Evolutionary conservation across 2,329 filamentous ascomycete species (phyloP).

Genomic region (Aureobasidium sp.): DNA sequence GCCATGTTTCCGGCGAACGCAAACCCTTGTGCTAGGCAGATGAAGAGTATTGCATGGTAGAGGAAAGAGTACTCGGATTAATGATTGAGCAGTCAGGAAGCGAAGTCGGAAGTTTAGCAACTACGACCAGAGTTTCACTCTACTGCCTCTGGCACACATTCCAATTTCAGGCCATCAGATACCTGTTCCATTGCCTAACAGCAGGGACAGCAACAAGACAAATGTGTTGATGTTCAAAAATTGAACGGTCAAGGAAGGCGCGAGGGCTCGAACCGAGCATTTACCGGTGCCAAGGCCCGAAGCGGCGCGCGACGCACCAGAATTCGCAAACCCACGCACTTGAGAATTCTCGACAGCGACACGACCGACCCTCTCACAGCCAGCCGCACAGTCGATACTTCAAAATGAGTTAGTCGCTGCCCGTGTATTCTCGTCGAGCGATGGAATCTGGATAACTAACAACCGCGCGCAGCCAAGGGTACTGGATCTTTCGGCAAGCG

Average conservation of each 20-base stretch:
- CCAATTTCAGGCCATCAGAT: neutral
- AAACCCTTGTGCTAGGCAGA: too few species aligned
- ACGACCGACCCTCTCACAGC: conserved; percentile 12
- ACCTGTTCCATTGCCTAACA: neutral
- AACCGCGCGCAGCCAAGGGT: conserved; percentile 52
- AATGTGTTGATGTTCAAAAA: neutral
- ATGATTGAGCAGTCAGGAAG: neutral
- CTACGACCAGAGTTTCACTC: neutral
- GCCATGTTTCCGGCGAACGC: too few species aligned
- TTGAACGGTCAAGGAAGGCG: neutral
- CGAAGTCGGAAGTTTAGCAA: neutral
- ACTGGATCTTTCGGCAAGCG: conserved; percentile 66
- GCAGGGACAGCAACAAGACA: neutral
- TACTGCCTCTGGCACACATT: neutral
- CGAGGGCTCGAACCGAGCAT: neutral
- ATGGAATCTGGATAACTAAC: conserved; percentile 33
- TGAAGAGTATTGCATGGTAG: too few species aligned
- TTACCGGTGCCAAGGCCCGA: neutral
- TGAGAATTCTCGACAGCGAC: conserved; percentile 6
- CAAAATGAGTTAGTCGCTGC: conserved; percentile 17
- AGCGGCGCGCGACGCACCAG: neutral
- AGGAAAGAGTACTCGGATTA: too few species aligned
- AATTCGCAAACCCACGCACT: neutral
- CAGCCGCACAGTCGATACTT: conserved; percentile 13
- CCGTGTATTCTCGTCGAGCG: neutral